Evolutionary conservation across 2,329 filamentous ascomycete genomes (phyloP).

Genomic region (Aspergillus phoenicis): DNA sequence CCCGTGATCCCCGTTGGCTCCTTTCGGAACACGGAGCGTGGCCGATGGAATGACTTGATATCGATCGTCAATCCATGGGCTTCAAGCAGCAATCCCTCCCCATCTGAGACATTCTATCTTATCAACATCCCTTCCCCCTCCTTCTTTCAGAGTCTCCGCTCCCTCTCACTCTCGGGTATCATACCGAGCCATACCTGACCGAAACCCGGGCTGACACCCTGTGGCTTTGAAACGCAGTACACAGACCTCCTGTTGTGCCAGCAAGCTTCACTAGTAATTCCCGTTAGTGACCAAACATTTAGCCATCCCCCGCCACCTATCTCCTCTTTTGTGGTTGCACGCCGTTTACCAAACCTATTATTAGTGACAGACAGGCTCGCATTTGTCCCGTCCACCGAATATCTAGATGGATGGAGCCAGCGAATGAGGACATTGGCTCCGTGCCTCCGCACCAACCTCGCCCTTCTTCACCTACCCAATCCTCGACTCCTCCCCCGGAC

Average conservation of each 20-base stretch:
- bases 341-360: conserved; percentile 17
- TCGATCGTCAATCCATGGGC: not conserved
- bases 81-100: not conserved
- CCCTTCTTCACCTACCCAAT: conserved; percentile 25
- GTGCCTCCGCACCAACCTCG: conserved; percentile 32
- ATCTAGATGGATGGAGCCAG: conserved; percentile 48
- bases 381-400: conserved; percentile 12
- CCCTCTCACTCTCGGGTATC: not conserved
- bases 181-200: not conserved
- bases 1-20: not conserved
- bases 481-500: conserved; percentile 14
- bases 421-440: conserved; percentile 40
- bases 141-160: not conserved
- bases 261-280: conserved; percentile 14
- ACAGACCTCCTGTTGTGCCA: conserved; percentile 8
- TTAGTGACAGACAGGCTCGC: conserved; percentile 17
- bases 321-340: conserved; percentile 18
- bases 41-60: too few relatives aligned
- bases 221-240: conserved; percentile 2
- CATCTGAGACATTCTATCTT: conserved; percentile 5
- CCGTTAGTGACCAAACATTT: conserved; percentile 9
- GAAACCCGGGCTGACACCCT: not conserved
- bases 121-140: not conserved
- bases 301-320: conserved; percentile 14
- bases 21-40: not conserved